phyloP scores from a whole-genome alignment of 1,284 basidiomycete genomes.

The Cutaneotrichosporon daszewskae region DNA sequence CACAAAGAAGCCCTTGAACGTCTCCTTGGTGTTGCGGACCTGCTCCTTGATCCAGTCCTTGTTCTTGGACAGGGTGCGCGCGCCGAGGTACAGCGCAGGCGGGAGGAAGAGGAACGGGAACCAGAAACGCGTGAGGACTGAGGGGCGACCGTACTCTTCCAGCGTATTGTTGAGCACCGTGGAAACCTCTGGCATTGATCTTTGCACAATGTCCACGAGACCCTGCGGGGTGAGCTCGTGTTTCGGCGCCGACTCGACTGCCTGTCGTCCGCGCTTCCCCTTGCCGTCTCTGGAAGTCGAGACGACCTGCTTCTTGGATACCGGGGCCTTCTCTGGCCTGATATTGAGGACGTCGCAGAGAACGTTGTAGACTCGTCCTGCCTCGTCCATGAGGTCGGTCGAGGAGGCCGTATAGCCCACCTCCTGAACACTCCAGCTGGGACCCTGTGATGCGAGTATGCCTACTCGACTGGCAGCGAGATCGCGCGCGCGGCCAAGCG shows the following conservation, averaged over 20 bases:
- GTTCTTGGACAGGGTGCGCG: constrained; percentile 29
- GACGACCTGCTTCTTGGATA: constrained; percentile 6
- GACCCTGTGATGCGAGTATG: constrained; percentile 37
- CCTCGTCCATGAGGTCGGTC: constrained; percentile 28
- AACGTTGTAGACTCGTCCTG: constrained; percentile 32
- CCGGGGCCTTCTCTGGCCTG: constrained; percentile 1
- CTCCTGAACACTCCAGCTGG: constrained; percentile 24
- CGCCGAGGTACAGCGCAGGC: constrained; percentile 28
- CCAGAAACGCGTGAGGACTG: constrained; percentile 42
- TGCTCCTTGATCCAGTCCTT: constrained; percentile 52
- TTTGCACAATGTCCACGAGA: constrained; percentile 31
- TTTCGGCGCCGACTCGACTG: not conserved
- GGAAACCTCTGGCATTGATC: constrained; percentile 27
- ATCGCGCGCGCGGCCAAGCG: constrained; percentile 29
- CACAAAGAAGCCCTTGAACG: constrained; percentile 66
- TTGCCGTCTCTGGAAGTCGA: no score
- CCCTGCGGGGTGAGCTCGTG: constrained; percentile 17
- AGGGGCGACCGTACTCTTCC: constrained; percentile 33
- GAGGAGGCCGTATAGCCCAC: constrained; percentile 1
- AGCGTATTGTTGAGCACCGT: constrained; percentile 20
- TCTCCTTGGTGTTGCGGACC: constrained; percentile 61
- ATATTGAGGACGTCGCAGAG: constrained; percentile 37
- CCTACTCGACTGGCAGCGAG: constrained; percentile 33
- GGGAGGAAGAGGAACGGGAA: constrained; percentile 46
- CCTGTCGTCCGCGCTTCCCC: not conserved